Percentiles rank a stretch among this genome's conserved stretches.
These are phyloP conservation scores for Daucus carota DNA, from an alignment of 129 eudicot genomes.

Conservation along the genomic window DH1_v3.0 NC_030381.2:37340001-37340500, in stretches of 20 bases:
- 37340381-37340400: neutral
- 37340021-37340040: neutral
- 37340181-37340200: neutral
- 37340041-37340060: neutral
- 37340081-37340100: neutral
- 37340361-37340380: neutral
- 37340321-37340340: neutral
- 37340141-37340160: neutral
- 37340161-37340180: neutral
- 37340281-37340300: neutral
- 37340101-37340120: neutral
- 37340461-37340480: no score
- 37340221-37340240: neutral
- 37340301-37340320: neutral
- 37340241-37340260: neutral
- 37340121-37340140: neutral
- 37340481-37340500: neutral
- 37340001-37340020: neutral
- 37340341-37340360: neutral
- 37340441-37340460: neutral
- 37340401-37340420: neutral
- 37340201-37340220: neutral
- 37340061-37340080: neutral
- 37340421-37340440: neutral
- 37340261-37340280: neutral